Conservation (phyloP, 2,329 filamentous ascomycete genomes). For the Camillea tinctor region DNA sequence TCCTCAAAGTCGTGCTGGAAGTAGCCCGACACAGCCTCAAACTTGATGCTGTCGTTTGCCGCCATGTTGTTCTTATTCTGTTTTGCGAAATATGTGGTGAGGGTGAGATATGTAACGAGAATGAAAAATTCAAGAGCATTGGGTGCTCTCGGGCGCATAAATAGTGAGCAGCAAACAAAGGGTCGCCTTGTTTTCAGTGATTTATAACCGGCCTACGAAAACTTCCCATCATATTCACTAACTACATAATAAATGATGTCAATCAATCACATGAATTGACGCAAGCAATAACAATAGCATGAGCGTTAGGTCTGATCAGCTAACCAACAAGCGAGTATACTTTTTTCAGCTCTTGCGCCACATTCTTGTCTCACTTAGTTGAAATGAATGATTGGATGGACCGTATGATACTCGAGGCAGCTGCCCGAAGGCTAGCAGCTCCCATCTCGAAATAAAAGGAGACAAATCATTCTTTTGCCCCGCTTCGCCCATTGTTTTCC, state of each 20-base stretch:
- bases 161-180: background rate
- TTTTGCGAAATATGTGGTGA: background rate
- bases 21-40: slow-evolving; percentile 13
- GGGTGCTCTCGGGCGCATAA: background rate
- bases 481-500: background rate
- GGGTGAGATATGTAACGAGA: background rate
- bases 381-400: slow-evolving; percentile 5
- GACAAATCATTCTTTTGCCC: slow-evolving; percentile 9
- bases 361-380: background rate
- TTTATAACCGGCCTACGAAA: background rate
- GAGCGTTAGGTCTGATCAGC: background rate
- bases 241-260: too few relatives aligned
- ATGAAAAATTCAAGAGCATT: background rate
- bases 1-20: slow-evolving; percentile 17
- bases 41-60: slow-evolving; percentile 3
- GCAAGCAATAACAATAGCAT: background rate
- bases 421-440: slow-evolving; percentile 5
- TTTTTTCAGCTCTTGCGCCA: background rate
- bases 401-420: slow-evolving; percentile 13
- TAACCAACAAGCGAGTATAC: background rate
- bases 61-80: slow-evolving; percentile 1
- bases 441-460: slow-evolving; percentile 9
- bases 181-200: background rate
- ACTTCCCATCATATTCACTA: too few relatives aligned
- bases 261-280: background rate